Base-by-base conservation (phyloP, 1,284 basidiomycete species). In the Flammula alnicola region DNA sequence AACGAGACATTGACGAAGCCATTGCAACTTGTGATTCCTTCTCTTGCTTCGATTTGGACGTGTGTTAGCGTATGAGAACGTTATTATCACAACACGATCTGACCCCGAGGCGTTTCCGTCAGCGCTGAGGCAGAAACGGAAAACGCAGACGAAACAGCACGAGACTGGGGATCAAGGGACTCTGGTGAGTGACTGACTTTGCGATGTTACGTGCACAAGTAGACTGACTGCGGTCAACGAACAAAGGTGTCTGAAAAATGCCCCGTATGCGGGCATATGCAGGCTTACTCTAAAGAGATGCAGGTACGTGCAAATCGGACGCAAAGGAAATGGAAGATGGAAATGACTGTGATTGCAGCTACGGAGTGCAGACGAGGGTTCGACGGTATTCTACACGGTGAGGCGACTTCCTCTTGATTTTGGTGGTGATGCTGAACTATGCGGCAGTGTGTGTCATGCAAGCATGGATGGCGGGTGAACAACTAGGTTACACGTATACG, bases 21-120 rank as follows among this genome's bases (percentile, higher is more conserved):
- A 17, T 20, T 37, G 23, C 31, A n/a, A n/a, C 30, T 19, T 23
- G 37, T 20, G 3, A 12, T 35, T 41, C 9, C 33, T 26, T 16
- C 20, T 8, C 2, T 35, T 39, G 22, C 11, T 17, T 39, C 14
- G 25, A 12, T 14, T 37, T 23, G 19, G 12, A 12, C 17, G 16
- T 30, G 41, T 23, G 17, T 10, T 51, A 98, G 96, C 94, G 5
- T 98, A 97, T 67, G 95, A 98, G 64, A 91, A 95, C 65, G 88
- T 91, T 26, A 84, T 91, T 56, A 94, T 97, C 51, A 86, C 88
- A 40, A 99, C 96, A 0, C 86, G 84, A 31, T 97, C 95, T 1
- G 91, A 95, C 55, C 89, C 93, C 0, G 90, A 94, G 54, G 96
- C 96, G 6, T 98, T 99, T 70, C 96, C 96, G 0, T 95, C 93